A percentile compares a stretch with the other conserved stretches of the same genome.
Conservation (phyloP, 192 early-diverging fungal species). For the Coemansia sp. region DNA sequence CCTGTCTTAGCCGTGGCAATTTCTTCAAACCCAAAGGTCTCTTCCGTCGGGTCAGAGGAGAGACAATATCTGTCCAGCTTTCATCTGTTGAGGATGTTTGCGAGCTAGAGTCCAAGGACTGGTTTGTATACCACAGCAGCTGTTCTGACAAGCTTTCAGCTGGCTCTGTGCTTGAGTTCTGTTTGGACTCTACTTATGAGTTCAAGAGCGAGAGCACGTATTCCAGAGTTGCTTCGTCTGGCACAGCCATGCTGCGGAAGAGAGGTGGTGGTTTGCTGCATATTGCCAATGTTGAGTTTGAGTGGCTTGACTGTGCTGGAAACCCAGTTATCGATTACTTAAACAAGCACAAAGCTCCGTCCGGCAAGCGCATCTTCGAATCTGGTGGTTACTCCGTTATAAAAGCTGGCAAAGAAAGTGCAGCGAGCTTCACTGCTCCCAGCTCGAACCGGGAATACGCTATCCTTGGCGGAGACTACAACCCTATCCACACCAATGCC, state of each 20-base stretch:
- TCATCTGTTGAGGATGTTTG: conserved; percentile 71
- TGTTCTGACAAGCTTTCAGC: conserved; percentile 44
- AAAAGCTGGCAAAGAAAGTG: not conserved
- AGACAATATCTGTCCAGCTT: conserved; percentile 66
- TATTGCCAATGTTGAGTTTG: conserved; percentile 76
- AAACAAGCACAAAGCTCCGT: conserved; percentile 64
- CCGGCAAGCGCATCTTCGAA: conserved; percentile 72
- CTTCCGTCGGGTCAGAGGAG: conserved; percentile 71
- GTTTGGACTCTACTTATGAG: conserved; percentile 67
- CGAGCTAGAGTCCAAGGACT: conserved; percentile 80
- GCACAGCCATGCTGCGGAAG: conserved; percentile 56
- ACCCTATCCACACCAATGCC: conserved; percentile 89
- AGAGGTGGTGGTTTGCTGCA: conserved; percentile 62
- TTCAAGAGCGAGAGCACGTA: conserved; percentile 62
- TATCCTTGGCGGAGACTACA: conserved; percentile 75
- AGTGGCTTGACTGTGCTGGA: conserved; percentile 63
- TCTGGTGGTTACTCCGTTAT: conserved; percentile 59
- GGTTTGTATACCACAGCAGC: conserved; percentile 60
- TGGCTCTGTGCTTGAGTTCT: conserved; percentile 69
- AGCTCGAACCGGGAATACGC: conserved; percentile 80
- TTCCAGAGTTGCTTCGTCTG: conserved; percentile 69
- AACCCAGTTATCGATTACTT: conserved; percentile 87
- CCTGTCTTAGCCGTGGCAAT: conserved; percentile 82
- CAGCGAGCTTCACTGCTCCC: conserved; percentile 51
- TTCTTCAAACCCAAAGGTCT: conserved; percentile 72